These are phyloP conservation scores for Tuber melanosporum DNA, from an alignment of 495 filamentous ascomycete species.

Conservation along the genomic window DNA sequence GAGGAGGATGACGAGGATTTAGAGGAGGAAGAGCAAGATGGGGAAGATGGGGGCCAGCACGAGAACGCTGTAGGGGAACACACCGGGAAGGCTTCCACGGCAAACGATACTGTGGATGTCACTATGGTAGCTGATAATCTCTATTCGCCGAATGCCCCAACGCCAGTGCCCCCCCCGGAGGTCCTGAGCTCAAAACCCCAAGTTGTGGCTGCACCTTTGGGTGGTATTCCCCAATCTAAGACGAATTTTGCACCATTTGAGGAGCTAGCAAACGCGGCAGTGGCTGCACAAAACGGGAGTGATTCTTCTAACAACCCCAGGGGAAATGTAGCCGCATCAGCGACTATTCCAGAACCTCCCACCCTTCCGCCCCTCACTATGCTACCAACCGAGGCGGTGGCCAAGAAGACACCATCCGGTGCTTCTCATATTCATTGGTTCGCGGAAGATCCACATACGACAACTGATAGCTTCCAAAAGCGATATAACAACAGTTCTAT, in stretches of 20 bases:
- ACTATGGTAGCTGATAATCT: neutral
- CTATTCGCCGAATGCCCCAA: slow-evolving; percentile 11
- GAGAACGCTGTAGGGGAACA: slow-evolving; percentile 9
- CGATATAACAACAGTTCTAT: slow-evolving; percentile 24
- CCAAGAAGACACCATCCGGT: slow-evolving; percentile 32
- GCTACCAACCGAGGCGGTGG: slow-evolving; percentile 21
- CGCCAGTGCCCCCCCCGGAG: slow-evolving; percentile 26
- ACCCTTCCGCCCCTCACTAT: slow-evolving; percentile 33
- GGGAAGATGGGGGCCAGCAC: slow-evolving; percentile 19
- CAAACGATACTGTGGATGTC: neutral
- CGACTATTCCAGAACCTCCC: slow-evolving; percentile 25
- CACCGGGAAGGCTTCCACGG: neutral
- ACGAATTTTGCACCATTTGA: slow-evolving; percentile 35
- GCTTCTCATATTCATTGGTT: slow-evolving; percentile 34
- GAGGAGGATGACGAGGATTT: slow-evolving; percentile 18
- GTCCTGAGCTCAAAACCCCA: slow-evolving; percentile 27
- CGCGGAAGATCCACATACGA: slow-evolving; percentile 11
- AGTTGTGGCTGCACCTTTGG: slow-evolving; percentile 14
- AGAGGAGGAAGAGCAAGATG: slow-evolving; percentile 21
- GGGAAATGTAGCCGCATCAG: slow-evolving; percentile 21
- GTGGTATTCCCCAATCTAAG: slow-evolving; percentile 12
- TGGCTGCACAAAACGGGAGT: slow-evolving; percentile 17
- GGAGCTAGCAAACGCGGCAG: slow-evolving; percentile 31
- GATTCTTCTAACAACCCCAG: neutral
- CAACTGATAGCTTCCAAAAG: slow-evolving; percentile 9